Evolutionary conservation across 257 asterid species (phyloP).

Genomic region (Scutellaria barbata): DNA sequence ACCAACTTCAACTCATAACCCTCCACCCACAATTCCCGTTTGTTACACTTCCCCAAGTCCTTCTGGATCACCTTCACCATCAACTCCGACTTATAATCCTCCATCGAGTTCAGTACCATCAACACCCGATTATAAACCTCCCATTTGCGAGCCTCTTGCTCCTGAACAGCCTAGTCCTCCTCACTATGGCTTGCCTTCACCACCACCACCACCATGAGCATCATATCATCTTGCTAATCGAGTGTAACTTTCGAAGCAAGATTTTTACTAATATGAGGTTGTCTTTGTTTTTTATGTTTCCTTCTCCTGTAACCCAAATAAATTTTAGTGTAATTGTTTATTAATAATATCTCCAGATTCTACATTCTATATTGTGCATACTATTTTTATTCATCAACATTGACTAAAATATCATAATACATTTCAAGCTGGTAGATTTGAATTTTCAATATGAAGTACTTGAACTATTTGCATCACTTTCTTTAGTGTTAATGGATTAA

Average conservation of each 20-base stretch:
- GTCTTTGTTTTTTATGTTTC: not conserved
- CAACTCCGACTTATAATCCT: not conserved
- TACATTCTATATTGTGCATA: not conserved
- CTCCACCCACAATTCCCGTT: slow-evolving; percentile 10
- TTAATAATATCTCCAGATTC: not conserved
- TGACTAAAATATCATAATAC: not conserved
- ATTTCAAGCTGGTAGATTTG: not conserved
- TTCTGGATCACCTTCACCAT: not conserved
- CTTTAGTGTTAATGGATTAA: not conserved
- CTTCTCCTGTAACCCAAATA: slow-evolving; percentile 7
- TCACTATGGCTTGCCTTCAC: slow-evolving; percentile 20
- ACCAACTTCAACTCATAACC: not conserved
- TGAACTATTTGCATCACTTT: not conserved
- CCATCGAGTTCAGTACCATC: not conserved
- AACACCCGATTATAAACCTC: not conserved
- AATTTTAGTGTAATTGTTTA: not conserved
- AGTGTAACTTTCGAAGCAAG: not conserved
- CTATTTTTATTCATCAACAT: not conserved
- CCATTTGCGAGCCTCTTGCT: not conserved
- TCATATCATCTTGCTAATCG: not conserved
- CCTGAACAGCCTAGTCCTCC: not conserved
- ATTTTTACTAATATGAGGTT: not conserved
- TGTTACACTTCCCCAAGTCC: not conserved
- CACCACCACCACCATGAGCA: slow-evolving; percentile 30
- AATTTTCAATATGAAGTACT: not conserved